Conservation (phyloP, 2,329 filamentous ascomycete genomes). For the Aspergillus spinulosporus region DNA sequence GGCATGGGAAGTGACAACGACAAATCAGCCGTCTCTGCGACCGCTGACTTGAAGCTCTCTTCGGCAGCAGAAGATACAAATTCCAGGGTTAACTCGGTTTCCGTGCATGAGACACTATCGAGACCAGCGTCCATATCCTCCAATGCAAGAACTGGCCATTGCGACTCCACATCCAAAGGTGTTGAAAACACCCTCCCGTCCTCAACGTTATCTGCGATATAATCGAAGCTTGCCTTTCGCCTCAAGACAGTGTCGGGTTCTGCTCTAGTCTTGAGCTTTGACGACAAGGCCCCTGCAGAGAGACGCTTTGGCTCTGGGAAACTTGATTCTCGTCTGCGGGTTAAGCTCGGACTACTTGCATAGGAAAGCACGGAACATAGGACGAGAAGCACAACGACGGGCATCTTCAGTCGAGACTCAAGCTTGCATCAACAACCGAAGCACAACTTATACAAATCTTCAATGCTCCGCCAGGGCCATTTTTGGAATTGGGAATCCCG, state of each 20-base stretch:
- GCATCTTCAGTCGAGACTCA: neutral
- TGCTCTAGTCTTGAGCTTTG: neutral
- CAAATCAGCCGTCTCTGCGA: neutral
- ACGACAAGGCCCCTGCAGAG: constrained; percentile 1
- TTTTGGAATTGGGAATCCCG: neutral
- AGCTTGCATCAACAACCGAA: neutral
- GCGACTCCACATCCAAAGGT: neutral
- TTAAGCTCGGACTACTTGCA: neutral
- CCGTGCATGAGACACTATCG: neutral
- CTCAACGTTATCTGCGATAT: neutral
- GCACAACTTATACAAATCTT: neutral
- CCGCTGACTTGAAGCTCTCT: neutral
- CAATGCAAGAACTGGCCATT: constrained; percentile 3
- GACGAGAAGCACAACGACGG: neutral
- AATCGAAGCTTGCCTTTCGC: constrained; percentile 2
- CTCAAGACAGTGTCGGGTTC: neutral
- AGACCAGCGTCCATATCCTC: neutral
- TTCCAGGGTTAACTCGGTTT: neutral
- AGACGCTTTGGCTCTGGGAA: neutral
- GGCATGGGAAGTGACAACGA: constrained; percentile 6
- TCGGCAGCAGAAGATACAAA: neutral
- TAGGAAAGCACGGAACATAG: neutral
- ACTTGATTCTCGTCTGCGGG: neutral
- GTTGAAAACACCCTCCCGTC: neutral
- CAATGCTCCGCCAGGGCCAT: neutral